Evolutionary conservation across 2,329 filamentous ascomycete species (phyloP).

Genomic region (Neocucurbitaria cava): DNA sequence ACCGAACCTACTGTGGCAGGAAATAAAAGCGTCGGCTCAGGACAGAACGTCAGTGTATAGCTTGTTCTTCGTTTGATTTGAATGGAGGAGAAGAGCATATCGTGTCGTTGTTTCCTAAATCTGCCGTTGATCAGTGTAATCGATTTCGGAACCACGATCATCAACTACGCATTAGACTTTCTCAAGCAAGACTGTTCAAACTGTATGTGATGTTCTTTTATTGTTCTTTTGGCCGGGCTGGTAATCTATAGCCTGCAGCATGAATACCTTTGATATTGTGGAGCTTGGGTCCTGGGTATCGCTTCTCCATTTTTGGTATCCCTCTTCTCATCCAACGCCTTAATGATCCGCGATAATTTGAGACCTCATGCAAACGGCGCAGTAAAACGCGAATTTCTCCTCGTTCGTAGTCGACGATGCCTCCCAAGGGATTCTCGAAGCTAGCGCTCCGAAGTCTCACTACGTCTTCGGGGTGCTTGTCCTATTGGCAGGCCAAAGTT

Average conservation of each 20-base stretch:
- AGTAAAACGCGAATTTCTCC: not conserved
- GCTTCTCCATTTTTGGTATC: not conserved
- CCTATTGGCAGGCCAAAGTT: constrained; percentile 47
- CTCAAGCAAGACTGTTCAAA: not conserved
- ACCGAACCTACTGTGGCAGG: not conserved
- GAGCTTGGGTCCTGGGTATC: constrained; percentile 16
- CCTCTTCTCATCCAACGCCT: not conserved
- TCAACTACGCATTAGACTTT: not conserved
- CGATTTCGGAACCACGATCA: not conserved
- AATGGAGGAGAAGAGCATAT: not conserved
- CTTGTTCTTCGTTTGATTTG: not conserved
- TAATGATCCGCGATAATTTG: not conserved
- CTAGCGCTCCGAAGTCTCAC: not conserved
- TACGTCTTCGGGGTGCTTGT: constrained; percentile 16
- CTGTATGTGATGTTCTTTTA: not conserved
- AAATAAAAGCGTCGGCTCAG: too few species aligned
- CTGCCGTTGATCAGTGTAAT: not conserved
- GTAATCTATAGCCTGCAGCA: constrained; percentile 26
- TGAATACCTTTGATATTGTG: constrained; percentile 10
- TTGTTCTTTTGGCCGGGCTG: constrained; percentile 18
- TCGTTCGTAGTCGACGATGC: not conserved
- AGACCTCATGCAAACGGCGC: not conserved
- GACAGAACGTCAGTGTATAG: not conserved
- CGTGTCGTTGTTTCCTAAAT: not conserved
- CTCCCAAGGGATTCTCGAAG: not conserved